Conservation (phyloP, 2,329 filamentous ascomycete genomes). For the Claviceps arundinis region DNA sequence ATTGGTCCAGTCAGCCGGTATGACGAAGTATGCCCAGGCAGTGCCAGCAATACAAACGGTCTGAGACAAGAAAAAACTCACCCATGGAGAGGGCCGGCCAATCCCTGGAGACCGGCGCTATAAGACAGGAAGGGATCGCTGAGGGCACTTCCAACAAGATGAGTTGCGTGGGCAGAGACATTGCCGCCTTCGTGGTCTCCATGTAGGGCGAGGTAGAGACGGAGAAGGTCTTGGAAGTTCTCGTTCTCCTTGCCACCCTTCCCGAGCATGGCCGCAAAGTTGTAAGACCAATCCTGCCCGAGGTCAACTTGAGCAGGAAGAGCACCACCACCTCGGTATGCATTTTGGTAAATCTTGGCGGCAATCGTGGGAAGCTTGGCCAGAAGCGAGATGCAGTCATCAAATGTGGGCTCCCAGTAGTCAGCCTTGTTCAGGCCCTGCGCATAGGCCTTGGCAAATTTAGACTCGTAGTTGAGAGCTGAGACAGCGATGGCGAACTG, state of each 20-base stretch:
- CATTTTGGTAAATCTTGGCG: conserved; percentile 93
- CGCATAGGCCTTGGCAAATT: conserved; percentile 89
- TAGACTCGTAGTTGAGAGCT: conserved; percentile 87
- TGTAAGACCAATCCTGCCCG: conserved; percentile 94
- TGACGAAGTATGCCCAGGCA: not conserved
- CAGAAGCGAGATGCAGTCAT: conserved; percentile 84
- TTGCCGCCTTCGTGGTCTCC: conserved; percentile 98
- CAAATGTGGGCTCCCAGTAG: conserved; percentile 97
- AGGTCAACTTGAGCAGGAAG: conserved; percentile 65
- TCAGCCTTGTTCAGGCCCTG: conserved; percentile 84
- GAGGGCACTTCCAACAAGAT: conserved; percentile 86
- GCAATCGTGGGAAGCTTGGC: conserved; percentile 95
- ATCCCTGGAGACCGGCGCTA: conserved; percentile 85
- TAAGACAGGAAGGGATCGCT: conserved; percentile 94
- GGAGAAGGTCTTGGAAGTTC: conserved; percentile 88
- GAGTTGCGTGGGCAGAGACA: conserved; percentile 88
- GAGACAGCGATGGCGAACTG: conserved; percentile 93
- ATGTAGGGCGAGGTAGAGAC: conserved; percentile 89
- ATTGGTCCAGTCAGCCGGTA: not conserved
- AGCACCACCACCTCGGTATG: conserved; percentile 61
- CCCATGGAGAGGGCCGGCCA: conserved; percentile 66
- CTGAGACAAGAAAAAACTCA: conserved; percentile 22
- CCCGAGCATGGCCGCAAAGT: conserved; percentile 92
- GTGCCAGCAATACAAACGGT: not conserved
- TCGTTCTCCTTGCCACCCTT: conserved; percentile 79